These are phyloP conservation scores for Verticillium longisporum DNA, from an alignment of 2,329 filamentous ascomycete species.

Conservation along the genomic window DNA sequence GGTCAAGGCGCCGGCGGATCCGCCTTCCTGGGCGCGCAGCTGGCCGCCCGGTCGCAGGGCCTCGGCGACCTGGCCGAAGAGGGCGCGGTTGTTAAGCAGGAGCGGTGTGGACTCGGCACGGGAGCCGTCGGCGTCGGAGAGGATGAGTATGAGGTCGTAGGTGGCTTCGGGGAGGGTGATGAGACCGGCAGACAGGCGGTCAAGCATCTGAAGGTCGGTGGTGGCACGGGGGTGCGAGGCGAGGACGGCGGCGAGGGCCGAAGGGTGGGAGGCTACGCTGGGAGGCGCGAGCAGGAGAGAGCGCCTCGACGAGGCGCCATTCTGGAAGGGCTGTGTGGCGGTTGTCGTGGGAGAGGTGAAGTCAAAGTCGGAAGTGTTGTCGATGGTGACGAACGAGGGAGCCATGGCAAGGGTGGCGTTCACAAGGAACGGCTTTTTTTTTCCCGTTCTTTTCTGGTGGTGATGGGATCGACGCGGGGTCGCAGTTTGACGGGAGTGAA, in stretches of 20 bases:
- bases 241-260: conserved; percentile 65
- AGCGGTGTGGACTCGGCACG: conserved; percentile 55
- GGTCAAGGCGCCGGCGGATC: conserved; percentile 49
- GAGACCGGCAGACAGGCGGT: conserved; percentile 77
- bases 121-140: conserved; percentile 71
- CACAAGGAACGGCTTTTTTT: background rate
- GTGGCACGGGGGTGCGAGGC: conserved; percentile 64
- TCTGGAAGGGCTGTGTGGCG: background rate
- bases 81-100: conserved; percentile 60
- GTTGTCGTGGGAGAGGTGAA: conserved; percentile 20
- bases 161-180: conserved; percentile 68
- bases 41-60: conserved; percentile 64
- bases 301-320: conserved; percentile 33
- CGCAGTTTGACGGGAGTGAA: too few species aligned
- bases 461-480: too few species aligned
- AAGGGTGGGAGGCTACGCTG: conserved; percentile 79
- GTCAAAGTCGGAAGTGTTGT: conserved; percentile 48
- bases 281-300: conserved; percentile 86
- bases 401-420: conserved; percentile 30
- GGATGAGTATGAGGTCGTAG: conserved; percentile 80
- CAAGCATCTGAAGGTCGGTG: conserved; percentile 96
- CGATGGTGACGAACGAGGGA: conserved; percentile 46
- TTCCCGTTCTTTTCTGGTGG: too few species aligned
- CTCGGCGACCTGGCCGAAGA: conserved; percentile 63
- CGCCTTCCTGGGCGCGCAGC: conserved; percentile 62